Base-by-base conservation (phyloP, 192 early-diverging fungal species). In the Cladochytrium replicatum region DNA sequence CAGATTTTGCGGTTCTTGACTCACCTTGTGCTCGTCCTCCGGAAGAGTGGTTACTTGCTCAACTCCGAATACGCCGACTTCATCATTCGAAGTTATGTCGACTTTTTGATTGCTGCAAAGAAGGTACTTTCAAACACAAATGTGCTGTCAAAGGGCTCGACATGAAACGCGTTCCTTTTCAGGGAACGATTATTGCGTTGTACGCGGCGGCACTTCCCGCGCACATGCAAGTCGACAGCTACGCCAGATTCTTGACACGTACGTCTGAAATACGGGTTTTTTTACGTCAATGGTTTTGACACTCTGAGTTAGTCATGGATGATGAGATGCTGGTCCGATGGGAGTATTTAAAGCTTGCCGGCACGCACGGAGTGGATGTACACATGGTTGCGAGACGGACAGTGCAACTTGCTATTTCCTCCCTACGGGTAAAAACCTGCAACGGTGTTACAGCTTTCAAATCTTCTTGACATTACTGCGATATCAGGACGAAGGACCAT, bases 1-100 rank as follows among this genome's bases (percentile, higher is more conserved):
- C 71, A 79, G 29, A 55, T 85, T 37, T 54, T 89, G 32, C 81
- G 86, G 11, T 74, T 91, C 45, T 56, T 85, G 32, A 71, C 77
- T 0, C 85, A 89, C 46, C 63, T 78, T 5, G 68, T 82, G 3
- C 59, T 88, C n/a, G 58, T 75, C 13, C 46, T 87, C n/a, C 77
- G 74, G 4, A 61, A 66, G 11, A 65, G 75, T n/a, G 69, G 70
- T 3, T 61, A 72, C 23, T 49, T 42, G 24, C 53, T 71, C 26
- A n/a, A n/a, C 54, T 1, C 60, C 56, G 34, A 54, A 3, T 31
- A 21, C 4, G 69, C 75, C 11, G 67, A 78, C 50, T 56, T 29
- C 17, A 63, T 80, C 21, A 61, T 87, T 29, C 58, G 66, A 25
- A 45, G 46, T 15, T 87, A 81, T 47, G 66, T 81, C 32, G 69